Evolutionary conservation across 2,329 filamentous ascomycete species (phyloP), one percentile per base, ranked within the genome.

Genomic region (Diaporthe batatas): DNA sequence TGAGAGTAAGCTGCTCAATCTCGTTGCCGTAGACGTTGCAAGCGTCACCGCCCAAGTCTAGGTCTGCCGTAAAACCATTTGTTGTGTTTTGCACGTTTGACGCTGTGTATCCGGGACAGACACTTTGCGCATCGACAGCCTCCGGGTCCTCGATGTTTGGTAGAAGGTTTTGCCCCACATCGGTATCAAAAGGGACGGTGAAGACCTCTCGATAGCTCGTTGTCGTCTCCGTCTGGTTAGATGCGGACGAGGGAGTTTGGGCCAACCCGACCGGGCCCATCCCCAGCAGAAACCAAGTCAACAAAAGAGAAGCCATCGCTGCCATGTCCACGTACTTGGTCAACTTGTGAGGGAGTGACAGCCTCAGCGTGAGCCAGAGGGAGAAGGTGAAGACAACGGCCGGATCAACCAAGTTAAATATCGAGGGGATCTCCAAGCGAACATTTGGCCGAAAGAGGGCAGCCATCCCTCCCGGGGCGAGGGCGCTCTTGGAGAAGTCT

Each of bases 21-120:
- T 97, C 94, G 3, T 86, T 91, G 0, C 94, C 93, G 76, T 95
- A 96, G 23, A 89, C 87, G 81, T 95, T 92, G 83, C 94, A 96
- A 6, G 91, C 86, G 14, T 84, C 77, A 0, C 93, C 93, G 6
- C 91, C 91, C 23, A 96, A 86, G 1, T 81, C 86, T 51, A 97
- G 84, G 75, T 92, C 88, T 2, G 93, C 94, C 0, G 88, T 92
- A 71, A 96, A 81, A 5, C 89, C 89, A 53, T 84, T 85, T 44
- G 81, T 79, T 0, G 84, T 88, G 58, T 86, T 82, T 71, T 84
- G 79, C 16, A 94, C 84, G 78, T 93, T 91, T 32, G 85, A 87
- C 2, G 91, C 92, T 32, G 79, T 85, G 81, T 94, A 94, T 11
- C 92, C 92, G 0, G 91, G 91, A 77, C 92, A 94, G 4, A 71